Conservation (phyloP, 169 alveolate genomes). For the Cryptosporidium viatorum region DNA sequence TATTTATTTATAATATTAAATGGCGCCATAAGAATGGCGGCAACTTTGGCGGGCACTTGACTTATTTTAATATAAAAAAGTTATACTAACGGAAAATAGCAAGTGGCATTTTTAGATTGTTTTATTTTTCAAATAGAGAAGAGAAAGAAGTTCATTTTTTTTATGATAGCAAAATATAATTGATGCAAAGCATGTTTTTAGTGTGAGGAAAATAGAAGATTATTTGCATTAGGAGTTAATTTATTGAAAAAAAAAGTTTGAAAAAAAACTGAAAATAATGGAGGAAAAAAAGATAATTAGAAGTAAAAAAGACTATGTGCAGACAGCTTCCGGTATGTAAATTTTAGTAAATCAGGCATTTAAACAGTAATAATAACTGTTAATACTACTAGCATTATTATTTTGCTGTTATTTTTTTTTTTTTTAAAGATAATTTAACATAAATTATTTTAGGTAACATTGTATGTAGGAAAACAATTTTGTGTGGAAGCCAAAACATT, state of each 20-base stretch:
- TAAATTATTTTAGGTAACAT: constrained; percentile 61
- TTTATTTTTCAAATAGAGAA: neutral
- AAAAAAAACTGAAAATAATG: constrained; percentile 12
- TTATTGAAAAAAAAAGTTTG: neutral
- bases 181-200: neutral
- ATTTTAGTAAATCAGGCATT: neutral
- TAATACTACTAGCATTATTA: neutral
- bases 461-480: constrained; percentile 76
- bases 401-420: neutral
- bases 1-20: neutral
- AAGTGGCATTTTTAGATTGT: constrained; percentile 1
- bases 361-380: neutral
- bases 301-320: constrained; percentile 62
- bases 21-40: neutral
- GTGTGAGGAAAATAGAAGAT: neutral
- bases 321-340: constrained; percentile 72
- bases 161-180: neutral
- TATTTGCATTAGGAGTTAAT: neutral
- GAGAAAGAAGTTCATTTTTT: neutral
- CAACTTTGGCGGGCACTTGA: neutral
- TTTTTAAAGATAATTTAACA: neutral
- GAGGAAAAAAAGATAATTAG: constrained; percentile 9
- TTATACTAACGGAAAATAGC: neutral
- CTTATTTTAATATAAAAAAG: neutral
- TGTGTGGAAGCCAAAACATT: constrained; percentile 79